Conservation (phyloP, 2,329 filamentous ascomycete species). For the Zopfia rhizophila region DNA sequence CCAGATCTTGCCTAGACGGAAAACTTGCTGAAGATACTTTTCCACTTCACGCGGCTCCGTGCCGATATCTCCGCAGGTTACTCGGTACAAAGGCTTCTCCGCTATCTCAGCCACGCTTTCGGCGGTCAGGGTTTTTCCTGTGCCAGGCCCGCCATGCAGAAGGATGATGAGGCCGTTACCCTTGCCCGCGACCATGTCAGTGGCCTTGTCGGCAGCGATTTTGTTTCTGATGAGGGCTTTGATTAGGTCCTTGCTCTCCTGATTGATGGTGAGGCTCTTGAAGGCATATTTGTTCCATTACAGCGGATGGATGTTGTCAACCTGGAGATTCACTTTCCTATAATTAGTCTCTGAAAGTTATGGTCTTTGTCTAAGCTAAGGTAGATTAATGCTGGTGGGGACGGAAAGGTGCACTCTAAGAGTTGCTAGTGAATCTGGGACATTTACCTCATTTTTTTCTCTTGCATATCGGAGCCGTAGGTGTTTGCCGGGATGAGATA, state of each 20-base stretch:
- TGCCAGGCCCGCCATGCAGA: slow-evolving; percentile 16
- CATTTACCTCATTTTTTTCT: too few species aligned
- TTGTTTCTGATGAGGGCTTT: slow-evolving; percentile 18
- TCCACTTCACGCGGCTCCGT: slow-evolving; percentile 55
- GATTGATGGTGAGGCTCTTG: slow-evolving; percentile 14
- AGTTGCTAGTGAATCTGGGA: too few species aligned
- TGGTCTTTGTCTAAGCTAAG: too few species aligned
- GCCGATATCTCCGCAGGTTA: slow-evolving; percentile 62
- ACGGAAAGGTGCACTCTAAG: too few species aligned
- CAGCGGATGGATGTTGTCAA: slow-evolving; percentile 45
- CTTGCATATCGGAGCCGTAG: too few species aligned
- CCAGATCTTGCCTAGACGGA: slow-evolving; percentile 60
- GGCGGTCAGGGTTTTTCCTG: slow-evolving; percentile 17
- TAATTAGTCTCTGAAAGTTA: slow-evolving; percentile 40
- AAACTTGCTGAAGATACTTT: slow-evolving; percentile 54
- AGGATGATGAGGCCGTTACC: slow-evolving; percentile 23
- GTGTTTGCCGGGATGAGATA: too few species aligned
- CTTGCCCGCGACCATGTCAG: slow-evolving; percentile 18
- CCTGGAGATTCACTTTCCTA: slow-evolving; percentile 45
- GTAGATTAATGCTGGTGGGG: too few species aligned
- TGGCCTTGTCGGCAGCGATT: slow-evolving; percentile 7
- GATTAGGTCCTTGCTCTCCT: slow-evolving; percentile 19
- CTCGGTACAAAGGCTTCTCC: slow-evolving; percentile 59
- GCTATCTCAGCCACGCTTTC: slow-evolving; percentile 12
- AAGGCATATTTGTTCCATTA: slow-evolving; percentile 37